Percentiles rank a stretch among this genome's conserved stretches.
phyloP scores from a whole-genome alignment of 202 grass and related monocot genomes.

The Panicum virgatum region DNA sequence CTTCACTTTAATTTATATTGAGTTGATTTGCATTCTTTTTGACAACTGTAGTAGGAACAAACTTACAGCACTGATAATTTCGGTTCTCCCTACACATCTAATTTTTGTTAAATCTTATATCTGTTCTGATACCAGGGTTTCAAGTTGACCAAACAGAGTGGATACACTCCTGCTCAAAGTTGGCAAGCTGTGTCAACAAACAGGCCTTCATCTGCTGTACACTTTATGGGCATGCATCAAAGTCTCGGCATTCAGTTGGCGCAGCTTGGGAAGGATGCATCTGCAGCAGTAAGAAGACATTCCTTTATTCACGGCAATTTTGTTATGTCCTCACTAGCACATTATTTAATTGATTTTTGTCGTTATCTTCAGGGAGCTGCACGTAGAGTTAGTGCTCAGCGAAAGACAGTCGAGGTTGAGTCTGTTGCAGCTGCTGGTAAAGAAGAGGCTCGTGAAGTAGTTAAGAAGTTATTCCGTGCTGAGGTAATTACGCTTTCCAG shows the following conservation, averaged over 20 bases:
- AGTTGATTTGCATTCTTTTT: constrained; percentile 16
- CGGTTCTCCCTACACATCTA: constrained; percentile 21
- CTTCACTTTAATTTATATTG: constrained; percentile 13
- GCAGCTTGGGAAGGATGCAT: constrained; percentile 71
- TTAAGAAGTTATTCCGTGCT: constrained; percentile 64
- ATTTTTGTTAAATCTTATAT: neutral
- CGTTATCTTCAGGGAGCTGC: constrained; percentile 68
- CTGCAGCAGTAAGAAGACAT: constrained; percentile 61
- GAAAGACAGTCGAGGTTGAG: constrained; percentile 62
- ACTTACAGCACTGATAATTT: neutral
- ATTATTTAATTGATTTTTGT: constrained; percentile 18
- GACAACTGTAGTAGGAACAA: neutral
- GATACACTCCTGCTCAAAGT: constrained; percentile 59
- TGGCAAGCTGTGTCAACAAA: constrained; percentile 70
- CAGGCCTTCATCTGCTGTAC: constrained; percentile 51
- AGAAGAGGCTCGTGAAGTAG: constrained; percentile 57
- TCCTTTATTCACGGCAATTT: constrained; percentile 4
- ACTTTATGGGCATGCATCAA: constrained; percentile 79
- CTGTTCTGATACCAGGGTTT: constrained; percentile 59
- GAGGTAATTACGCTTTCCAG: constrained; percentile 57
- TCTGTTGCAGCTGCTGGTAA: constrained; percentile 69
- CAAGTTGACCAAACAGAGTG: constrained; percentile 71
- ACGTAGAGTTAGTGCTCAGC: constrained; percentile 49
- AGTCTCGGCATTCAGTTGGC: constrained; percentile 78
- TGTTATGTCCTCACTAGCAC: constrained; percentile 24